Evolutionary conservation across 805 yeast genomes (phyloP).

Genomic region (Sugiyamaella qingdaonensis): DNA sequence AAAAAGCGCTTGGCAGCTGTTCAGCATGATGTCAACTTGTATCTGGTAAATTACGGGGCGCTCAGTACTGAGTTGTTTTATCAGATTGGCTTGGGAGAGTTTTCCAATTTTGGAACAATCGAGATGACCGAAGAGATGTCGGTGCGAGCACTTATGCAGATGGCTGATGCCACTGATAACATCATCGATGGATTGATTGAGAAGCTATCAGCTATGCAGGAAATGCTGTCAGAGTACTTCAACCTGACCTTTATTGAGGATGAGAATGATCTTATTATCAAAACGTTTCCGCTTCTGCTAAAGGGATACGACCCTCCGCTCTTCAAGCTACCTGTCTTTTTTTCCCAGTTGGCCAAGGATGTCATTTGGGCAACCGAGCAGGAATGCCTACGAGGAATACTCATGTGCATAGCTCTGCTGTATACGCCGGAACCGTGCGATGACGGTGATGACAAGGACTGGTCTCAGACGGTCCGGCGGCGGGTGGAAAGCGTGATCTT

Average conservation of each 20-base stretch:
- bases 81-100: slow-evolving; percentile 72
- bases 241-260: slow-evolving; percentile 40
- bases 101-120: slow-evolving; percentile 73
- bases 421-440: slow-evolving; percentile 61
- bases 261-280: slow-evolving; percentile 30
- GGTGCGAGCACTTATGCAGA: slow-evolving; percentile 37
- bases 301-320: slow-evolving; percentile 60
- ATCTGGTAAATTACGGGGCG: slow-evolving; percentile 75
- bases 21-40: slow-evolving; percentile 75
- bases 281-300: slow-evolving; percentile 63
- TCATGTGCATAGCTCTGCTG: slow-evolving; percentile 65
- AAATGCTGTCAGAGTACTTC: slow-evolving; percentile 82
- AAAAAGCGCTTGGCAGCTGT: slow-evolving; percentile 68
- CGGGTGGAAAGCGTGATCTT: slow-evolving; percentile 56
- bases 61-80: slow-evolving; percentile 67
- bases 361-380: slow-evolving; percentile 67
- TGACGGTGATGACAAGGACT: slow-evolving; percentile 22
- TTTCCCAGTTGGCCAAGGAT: slow-evolving; percentile 55
- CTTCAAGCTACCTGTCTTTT: slow-evolving; percentile 60
- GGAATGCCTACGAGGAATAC: slow-evolving; percentile 60
- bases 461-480: slow-evolving; percentile 30
- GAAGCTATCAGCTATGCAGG: slow-evolving; percentile 49
- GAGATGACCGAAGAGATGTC: slow-evolving; percentile 21
- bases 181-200: slow-evolving; percentile 23
- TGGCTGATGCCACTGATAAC: slow-evolving; percentile 30